Evolutionary conservation across 805 yeast species (phyloP).

Genomic region (Candida arabinofermentans): DNA sequence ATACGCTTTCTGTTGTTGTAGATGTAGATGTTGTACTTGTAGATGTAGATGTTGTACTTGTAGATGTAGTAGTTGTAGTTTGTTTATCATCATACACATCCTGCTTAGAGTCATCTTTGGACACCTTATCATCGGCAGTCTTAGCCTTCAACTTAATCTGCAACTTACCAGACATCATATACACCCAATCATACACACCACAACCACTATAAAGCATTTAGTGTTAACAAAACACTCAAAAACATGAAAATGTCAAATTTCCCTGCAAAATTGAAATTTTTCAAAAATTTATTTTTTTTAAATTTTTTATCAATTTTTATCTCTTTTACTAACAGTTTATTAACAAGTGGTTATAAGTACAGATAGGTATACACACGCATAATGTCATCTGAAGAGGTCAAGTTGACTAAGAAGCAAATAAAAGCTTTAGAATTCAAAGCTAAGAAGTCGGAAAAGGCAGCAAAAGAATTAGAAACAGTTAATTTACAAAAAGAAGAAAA

Average conservation of each 20-base stretch:
- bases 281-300: no score
- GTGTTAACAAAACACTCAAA: no score
- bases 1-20: neutral
- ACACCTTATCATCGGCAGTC: no score
- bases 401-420: constrained; percentile 61
- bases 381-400: constrained; percentile 17
- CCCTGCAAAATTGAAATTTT: no score
- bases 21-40: no score
- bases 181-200: no score
- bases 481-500: constrained; percentile 19
- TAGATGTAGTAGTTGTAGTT: neutral
- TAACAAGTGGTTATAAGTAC: no score
- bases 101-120: no score
- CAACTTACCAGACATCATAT: constrained; percentile 16
- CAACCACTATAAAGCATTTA: no score
- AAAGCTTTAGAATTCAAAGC: constrained; percentile 58
- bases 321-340: no score
- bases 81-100: constrained; percentile 12
- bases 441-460: constrained; percentile 32
- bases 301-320: no score
- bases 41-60: neutral
- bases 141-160: constrained; percentile 17
- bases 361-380: neutral
- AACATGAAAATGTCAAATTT: no score
- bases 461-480: constrained; percentile 31